Evolutionary conservation across 306 rosid genomes (phyloP).

Genomic region (Ziziphus jujuba): DNA sequence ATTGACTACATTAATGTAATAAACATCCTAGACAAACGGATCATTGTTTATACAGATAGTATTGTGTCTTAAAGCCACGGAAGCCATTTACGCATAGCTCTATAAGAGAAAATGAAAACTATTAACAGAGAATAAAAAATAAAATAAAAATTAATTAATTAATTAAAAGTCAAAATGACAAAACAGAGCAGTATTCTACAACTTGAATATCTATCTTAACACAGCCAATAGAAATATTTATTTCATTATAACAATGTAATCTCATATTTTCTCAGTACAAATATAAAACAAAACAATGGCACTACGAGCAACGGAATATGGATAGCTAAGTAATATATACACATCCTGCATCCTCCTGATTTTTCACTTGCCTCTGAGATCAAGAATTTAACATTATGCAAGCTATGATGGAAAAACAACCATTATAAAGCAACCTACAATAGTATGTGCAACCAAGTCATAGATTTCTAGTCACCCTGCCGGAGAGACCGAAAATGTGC

Average conservation of each 20-base stretch:
- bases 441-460: constrained; percentile 19
- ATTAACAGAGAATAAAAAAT: too few relatives aligned
- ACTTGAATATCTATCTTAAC: neutral
- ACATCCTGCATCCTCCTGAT: constrained; percentile 11
- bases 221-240: neutral
- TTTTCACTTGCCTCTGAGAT: constrained; percentile 15
- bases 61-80: too few relatives aligned
- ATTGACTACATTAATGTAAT: too few relatives aligned
- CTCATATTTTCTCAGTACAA: neutral
- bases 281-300: neutral
- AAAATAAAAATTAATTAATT: too few relatives aligned
- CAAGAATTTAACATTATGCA: neutral
- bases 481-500: constrained; percentile 71
- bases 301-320: neutral
- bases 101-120: too few relatives aligned
- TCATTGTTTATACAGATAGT: too few relatives aligned
- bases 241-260: neutral
- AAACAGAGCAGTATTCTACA: neutral
- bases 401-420: constrained; percentile 10
- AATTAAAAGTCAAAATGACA: neutral
- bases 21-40: too few relatives aligned
- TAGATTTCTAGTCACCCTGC: constrained; percentile 42
- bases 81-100: too few relatives aligned
- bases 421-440: constrained; percentile 19
- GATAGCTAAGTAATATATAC: neutral